Evolutionary conservation across 2,329 filamentous ascomycete genomes (phyloP), one percentile per base, ranked within the genome.

Genomic region (Xylariaceae sp.): DNA sequence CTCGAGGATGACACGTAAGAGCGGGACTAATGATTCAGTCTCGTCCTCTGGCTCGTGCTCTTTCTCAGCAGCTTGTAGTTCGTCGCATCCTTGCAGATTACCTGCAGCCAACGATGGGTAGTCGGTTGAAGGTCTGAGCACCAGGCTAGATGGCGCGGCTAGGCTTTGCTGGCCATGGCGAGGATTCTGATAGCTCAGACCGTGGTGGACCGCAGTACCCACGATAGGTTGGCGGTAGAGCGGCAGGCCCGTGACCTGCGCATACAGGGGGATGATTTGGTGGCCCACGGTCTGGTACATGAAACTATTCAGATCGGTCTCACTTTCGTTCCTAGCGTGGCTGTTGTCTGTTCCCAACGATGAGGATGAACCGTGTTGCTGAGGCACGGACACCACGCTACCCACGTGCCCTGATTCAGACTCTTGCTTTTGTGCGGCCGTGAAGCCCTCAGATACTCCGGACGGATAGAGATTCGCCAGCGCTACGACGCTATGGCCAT

Each of bases 221-320:
- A 72, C 69, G 62, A 97, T 97, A 47, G 84, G 77, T 63, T 87
- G 83, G 16, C 94, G 86, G 72, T 94, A 97, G 2, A 99, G 79
- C 20, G 93, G 93, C 27, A 97, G 79, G 0, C 81, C 85, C 1
- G 96, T 85, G 27, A 91, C 92, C 41, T 82, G 73, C 55, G 87
- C 86, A 70, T 97, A 97, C 13, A 96, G 81, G 2, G 92, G 91
- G 52, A 97, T 87, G 15, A 97, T 78, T 53, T 85, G 81, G 73
- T 97, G 91, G 10, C 94, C 94, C 55, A 97, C 90, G 3, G 94
- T 99, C 77, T 99, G 94, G 78, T 97, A 99, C 94, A 99, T 99
- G 85, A 94, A 97, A 76, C 92, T 97, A 73, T 99, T 91, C 64
- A 96, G 81, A 71, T 97, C 90, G 16, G 55, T 54, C 46, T 69